phyloP scores from a whole-genome alignment of 1,284 basidiomycete genomes.

The Singerocomus rubriflavus region DNA sequence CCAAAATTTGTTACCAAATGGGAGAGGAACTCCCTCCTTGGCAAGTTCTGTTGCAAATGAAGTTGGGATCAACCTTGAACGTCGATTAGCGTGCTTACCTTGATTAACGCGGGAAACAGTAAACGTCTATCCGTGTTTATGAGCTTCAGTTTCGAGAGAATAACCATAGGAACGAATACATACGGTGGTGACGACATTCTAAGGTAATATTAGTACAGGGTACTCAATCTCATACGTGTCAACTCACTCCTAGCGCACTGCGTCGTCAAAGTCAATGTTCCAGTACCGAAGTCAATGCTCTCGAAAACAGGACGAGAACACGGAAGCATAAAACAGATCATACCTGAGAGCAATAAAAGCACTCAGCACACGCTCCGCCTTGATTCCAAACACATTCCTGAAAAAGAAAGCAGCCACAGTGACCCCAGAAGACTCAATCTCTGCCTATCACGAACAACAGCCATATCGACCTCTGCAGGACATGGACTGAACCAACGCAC shows the following conservation, averaged over 20 bases:
- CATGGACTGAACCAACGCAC: background rate
- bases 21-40: conserved; percentile 40
- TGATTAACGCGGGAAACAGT: conserved; percentile 46
- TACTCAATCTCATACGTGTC: background rate
- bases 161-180: background rate
- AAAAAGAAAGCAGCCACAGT: conserved; percentile 57
- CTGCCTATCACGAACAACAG: conserved; percentile 26
- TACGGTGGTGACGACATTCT: conserved; percentile 38
- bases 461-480: background rate
- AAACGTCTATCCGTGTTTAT: conserved; percentile 36
- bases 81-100: conserved; percentile 22
- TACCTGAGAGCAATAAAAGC: conserved; percentile 53
- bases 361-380: conserved; percentile 46
- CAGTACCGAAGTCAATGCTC: too few species aligned
- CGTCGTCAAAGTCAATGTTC: background rate
- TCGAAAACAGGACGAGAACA: background rate
- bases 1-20: conserved; percentile 37
- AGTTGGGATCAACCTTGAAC: too few species aligned
- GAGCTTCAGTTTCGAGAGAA: background rate
- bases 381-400: conserved; percentile 48
- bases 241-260: conserved; percentile 30
- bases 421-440: conserved; percentile 44
- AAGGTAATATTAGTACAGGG: conserved; percentile 3
- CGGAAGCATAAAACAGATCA: background rate
- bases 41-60: conserved; percentile 34